These are phyloP conservation scores for Ceratocystis colombiana DNA, from an alignment of 2,329 filamentous ascomycete species.

Conservation along the genomic window DNA sequence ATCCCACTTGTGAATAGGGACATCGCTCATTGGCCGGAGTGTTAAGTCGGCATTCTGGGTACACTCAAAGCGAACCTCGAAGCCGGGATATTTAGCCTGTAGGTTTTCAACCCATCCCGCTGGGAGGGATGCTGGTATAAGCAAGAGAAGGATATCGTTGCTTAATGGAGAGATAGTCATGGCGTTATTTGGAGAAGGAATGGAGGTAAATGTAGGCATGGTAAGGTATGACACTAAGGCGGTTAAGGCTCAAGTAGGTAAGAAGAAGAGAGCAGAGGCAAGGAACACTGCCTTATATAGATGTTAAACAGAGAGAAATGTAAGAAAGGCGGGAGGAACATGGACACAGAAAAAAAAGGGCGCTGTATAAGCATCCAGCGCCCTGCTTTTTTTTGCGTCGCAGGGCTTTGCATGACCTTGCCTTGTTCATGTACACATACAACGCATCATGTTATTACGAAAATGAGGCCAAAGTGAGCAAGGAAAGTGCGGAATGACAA, in stretches of 20 bases:
- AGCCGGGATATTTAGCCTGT: conserved; percentile 36
- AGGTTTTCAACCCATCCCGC: conserved; percentile 34
- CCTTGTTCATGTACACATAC: not conserved
- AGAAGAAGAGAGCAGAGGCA: not conserved
- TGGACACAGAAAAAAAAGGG: not conserved
- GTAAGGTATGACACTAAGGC: not conserved
- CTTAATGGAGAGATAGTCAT: not conserved
- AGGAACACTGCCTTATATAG: too few species aligned
- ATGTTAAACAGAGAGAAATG: too few species aligned
- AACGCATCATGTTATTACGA: not conserved
- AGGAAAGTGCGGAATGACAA: conserved; percentile 6
- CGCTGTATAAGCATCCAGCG: not conserved
- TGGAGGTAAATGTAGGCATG: not conserved
- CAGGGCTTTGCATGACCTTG: not conserved
- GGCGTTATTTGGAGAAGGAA: not conserved
- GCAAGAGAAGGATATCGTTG: conserved; percentile 40
- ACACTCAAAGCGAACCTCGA: conserved; percentile 33
- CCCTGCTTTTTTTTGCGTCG: not conserved
- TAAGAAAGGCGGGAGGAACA: not conserved
- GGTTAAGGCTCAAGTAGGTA: not conserved
- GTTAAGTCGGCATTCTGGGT: conserved; percentile 31
- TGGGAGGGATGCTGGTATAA: conserved; percentile 33
- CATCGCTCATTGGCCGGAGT: conserved; percentile 28
- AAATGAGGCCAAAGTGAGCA: not conserved
- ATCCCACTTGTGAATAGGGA: conserved; percentile 37